These are phyloP conservation scores for Rhododendron vialii DNA, from an alignment of 148 eudicot genomes.

Conservation along the genomic window DNA sequence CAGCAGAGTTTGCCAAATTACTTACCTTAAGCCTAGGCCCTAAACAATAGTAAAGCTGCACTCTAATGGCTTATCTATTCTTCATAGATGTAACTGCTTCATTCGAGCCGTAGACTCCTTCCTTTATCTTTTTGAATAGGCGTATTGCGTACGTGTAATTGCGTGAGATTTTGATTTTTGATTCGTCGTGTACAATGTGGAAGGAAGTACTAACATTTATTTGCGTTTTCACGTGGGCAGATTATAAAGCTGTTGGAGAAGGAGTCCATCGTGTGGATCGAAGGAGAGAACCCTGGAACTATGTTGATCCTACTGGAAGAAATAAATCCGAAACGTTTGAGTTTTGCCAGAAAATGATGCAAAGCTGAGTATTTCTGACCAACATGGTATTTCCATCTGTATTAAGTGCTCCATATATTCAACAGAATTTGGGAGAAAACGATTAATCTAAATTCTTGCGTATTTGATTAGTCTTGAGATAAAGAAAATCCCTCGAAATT, in stretches of 20 bases:
- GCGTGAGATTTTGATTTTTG: background rate
- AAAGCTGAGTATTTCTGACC: background rate
- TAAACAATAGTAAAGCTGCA: background rate
- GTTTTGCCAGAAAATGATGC: slow-evolving; percentile 19
- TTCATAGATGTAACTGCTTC: background rate
- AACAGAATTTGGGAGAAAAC: background rate
- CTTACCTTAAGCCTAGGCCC: background rate
- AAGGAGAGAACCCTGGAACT: slow-evolving; percentile 22
- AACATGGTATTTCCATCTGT: background rate
- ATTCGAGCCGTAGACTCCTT: background rate
- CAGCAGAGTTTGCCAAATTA: background rate
- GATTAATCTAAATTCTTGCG: background rate
- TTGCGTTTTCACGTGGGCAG: slow-evolving; percentile 13
- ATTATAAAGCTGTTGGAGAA: slow-evolving; percentile 31
- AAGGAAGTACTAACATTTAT: background rate
- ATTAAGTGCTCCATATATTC: background rate
- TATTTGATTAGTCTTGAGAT: background rate
- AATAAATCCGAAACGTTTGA: slow-evolving; percentile 28
- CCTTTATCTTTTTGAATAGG: background rate
- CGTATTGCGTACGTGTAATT: background rate
- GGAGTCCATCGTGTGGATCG: slow-evolving; percentile 35
- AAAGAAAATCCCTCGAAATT: background rate
- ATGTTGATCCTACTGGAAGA: slow-evolving; percentile 27
- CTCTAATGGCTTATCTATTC: background rate
- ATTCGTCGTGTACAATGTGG: background rate